These are phyloP conservation scores for Gastrodia elata DNA, from an alignment of 106 monocot species.

Conservation along the genomic window DNA sequence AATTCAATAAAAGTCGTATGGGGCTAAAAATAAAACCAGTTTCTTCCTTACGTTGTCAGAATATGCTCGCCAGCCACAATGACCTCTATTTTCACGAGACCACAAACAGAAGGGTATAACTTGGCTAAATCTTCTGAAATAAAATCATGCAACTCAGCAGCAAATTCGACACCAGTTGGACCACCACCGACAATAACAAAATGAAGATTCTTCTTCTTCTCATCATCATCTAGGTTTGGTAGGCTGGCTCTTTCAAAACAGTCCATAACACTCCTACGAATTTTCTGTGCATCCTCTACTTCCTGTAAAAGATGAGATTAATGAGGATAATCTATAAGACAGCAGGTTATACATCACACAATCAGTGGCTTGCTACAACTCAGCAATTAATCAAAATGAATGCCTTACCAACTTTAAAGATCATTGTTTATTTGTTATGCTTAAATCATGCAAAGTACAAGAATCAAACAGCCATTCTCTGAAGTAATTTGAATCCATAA, in stretches of 20 bases:
- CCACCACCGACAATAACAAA: conserved; percentile 31
- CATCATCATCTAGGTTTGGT: conserved; percentile 10
- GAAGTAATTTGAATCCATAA: neutral
- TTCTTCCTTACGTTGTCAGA: conserved; percentile 40
- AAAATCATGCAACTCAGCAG: conserved; percentile 70
- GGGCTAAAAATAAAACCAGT: neutral
- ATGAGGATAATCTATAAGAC: neutral
- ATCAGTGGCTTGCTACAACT: neutral
- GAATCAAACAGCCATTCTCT: neutral
- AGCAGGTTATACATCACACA: neutral
- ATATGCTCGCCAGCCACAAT: conserved; percentile 50
- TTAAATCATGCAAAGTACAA: neutral
- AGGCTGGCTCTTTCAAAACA: conserved; percentile 11
- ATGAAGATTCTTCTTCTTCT: conserved; percentile 14
- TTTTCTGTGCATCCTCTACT: conserved; percentile 12
- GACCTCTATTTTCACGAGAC: conserved; percentile 45
- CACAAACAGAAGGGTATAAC: conserved; percentile 34
- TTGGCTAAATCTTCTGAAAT: conserved; percentile 44
- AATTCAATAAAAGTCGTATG: neutral
- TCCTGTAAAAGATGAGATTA: conserved; percentile 4
- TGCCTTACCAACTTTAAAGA: neutral
- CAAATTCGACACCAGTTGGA: conserved; percentile 73
- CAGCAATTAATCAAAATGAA: neutral
- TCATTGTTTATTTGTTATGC: neutral
- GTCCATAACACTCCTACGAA: conserved; percentile 14